Conservation (phyloP, 176 grass and related monocot genomes). For the Metroxylon sagu region DNA sequence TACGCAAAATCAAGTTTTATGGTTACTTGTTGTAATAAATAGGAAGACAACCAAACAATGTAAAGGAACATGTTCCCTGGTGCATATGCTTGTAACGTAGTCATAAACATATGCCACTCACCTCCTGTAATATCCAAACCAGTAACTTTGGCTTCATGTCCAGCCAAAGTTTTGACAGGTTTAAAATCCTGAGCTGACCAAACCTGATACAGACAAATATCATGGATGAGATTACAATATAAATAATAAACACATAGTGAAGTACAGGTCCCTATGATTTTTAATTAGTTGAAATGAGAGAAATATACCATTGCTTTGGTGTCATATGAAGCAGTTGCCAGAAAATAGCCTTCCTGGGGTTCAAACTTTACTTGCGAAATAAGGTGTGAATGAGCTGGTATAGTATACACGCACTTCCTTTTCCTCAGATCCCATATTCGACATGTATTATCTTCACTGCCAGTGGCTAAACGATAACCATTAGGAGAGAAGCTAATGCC, state of each 20-base stretch:
- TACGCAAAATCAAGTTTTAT: too few relatives aligned
- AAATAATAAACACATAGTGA: too few relatives aligned
- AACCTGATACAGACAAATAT: constrained; percentile 33
- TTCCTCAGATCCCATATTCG: constrained; percentile 97
- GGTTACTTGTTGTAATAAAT: too few relatives aligned
- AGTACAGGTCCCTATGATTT: too few relatives aligned
- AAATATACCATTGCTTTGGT: constrained; percentile 75
- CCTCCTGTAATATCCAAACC: constrained; percentile 94
- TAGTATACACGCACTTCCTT: constrained; percentile 62
- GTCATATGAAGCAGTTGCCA: constrained; percentile 86
- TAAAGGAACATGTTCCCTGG: too few relatives aligned
- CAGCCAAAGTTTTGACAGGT: constrained; percentile 77
- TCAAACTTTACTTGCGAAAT: constrained; percentile 96
- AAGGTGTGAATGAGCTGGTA: constrained; percentile 86
- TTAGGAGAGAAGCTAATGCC: constrained; percentile 83
- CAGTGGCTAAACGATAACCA: constrained; percentile 84
- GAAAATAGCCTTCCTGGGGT: constrained; percentile 84
- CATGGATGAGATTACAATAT: too few relatives aligned
- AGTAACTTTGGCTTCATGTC: constrained; percentile 87
- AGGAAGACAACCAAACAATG: too few relatives aligned
- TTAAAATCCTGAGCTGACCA: constrained; percentile 92
- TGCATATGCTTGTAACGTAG: too few relatives aligned
- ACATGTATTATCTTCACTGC: constrained; percentile 88
- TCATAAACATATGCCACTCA: constrained; percentile 17
- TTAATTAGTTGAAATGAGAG: too few relatives aligned